Base-by-base conservation (phyloP, 352 stramenopile species). In the Globisporangium cystogenes region DNA sequence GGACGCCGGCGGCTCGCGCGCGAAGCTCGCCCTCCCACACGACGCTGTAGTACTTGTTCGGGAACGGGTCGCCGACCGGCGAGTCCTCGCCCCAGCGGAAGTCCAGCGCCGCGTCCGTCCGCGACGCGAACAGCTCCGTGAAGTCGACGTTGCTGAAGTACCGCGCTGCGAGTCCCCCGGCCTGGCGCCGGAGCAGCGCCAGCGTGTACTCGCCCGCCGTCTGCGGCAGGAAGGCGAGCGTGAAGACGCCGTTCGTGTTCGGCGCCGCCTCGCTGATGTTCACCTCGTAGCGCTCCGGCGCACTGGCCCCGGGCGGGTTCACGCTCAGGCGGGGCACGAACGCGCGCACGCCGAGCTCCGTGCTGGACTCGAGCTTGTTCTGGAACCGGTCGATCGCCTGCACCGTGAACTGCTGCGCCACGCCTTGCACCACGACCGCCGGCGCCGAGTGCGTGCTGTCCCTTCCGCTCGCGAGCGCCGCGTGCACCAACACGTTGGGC, bases 141-240 rank as follows among this genome's bases (percentile, higher is more conserved):
- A 98, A 97, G 52, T 98, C 91, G 4, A 76, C 61, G 42, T 91
- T 93, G 18, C 70, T 63, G 53, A 87, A 98, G 61, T 97, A 98
- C 12, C 79, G 97, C 1, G 82, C 90, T 29, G 91, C 74, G 7
- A 99, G 74, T 0, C 95, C 96, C 18, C 95, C 95, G 1, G 66
- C 68, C 47, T 82, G 77, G 1, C 85, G 72, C 51, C 96, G 70
- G 57, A 67, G 51, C 20, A 98, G 76, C 29, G 65, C 76, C 20
- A 97, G 60, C 27, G 67, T 56, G 60, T 98, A 97, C 11, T 57
- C 52, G 8, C 95, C 96, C 27, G 88, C 82, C 4, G 87, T 49
- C 26, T 79, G 74, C 6, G 92, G 85, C 18, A 82, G 52, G 48
- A 98, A 98, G 4, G 52, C 62, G 3, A 96, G 59, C 1, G 63